Conservation (phyloP, 495 filamentous ascomycete genomes). For the Emericellopsis terricola region DNA sequence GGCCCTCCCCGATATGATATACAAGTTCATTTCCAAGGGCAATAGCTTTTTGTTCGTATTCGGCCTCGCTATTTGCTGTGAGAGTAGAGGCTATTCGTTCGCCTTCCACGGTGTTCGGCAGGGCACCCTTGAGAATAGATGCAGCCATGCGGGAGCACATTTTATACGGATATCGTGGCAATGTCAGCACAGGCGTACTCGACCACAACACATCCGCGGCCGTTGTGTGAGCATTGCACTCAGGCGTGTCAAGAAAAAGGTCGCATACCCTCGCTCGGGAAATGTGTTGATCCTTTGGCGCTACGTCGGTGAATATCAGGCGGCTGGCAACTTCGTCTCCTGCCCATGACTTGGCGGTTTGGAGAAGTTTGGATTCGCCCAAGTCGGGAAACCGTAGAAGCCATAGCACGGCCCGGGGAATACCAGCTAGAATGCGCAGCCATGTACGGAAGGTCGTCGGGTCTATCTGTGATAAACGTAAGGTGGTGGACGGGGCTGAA, state of each 20-base stretch:
- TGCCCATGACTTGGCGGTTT: conserved; percentile 70
- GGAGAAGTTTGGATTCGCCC: conserved; percentile 68
- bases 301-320: conserved; percentile 91
- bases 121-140: conserved; percentile 75
- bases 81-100: conserved; percentile 52
- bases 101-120: conserved; percentile 53
- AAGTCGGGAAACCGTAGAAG: conserved; percentile 90
- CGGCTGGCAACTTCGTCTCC: conserved; percentile 75
- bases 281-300: conserved; percentile 89
- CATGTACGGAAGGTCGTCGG: conserved; percentile 93
- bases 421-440: conserved; percentile 77
- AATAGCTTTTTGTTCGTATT: conserved; percentile 70
- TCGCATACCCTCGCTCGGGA: conserved; percentile 81
- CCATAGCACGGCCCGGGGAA: conserved; percentile 87
- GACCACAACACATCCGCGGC: conserved; percentile 94
- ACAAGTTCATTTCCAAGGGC: conserved; percentile 47
- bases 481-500: background rate
- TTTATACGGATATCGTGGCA: conserved; percentile 92
- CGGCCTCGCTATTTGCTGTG: conserved; percentile 56
- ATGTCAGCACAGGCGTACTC: conserved; percentile 79
- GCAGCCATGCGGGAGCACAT: conserved; percentile 99
- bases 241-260: conserved; percentile 90
- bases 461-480: conserved; percentile 51
- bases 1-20: conserved; percentile 31
- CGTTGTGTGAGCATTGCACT: conserved; percentile 97